Evolutionary conservation across 2,329 filamentous ascomycete species (phyloP), one percentile per base, ranked within the genome.

Genomic region (Colletotrichum sp.): DNA sequence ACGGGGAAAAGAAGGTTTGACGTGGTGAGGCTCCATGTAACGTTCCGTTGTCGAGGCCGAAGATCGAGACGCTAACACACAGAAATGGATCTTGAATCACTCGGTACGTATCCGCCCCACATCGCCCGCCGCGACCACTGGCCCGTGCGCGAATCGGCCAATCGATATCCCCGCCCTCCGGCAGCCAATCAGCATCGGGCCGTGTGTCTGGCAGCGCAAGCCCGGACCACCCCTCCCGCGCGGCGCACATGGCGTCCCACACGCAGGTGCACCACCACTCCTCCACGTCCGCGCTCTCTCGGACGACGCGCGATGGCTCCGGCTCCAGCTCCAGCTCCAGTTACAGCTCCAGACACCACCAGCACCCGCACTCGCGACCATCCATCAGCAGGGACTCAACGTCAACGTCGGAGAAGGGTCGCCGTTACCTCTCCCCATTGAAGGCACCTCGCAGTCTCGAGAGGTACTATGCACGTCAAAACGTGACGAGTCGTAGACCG

Each of bases 401-500:
- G 26, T 72, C 76, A 10, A 65, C 70, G 18, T 66, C 74, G 59
- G 71, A 77, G 67, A 77, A 77, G 52, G 63, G 65, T 39, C 75
- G 36, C 57, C 66, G 76, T 57, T 72, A 71, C 61, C 76, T 77
- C 77, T 76, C 76, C 76, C 77, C 74, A 39, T 75, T 77, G 36
- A 78, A 78, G 75, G 78, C 78, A 72, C 43, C 43, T 24, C 72
- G 69, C 76, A 59, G 74, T 68, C 75, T 74, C 16, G 77, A 77
- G 57, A 74, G 68, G 71, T 77, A 77, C 72, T 69, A 80, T 78
- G 75, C 77, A 74, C 79, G 74, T 68, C 74, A 78, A 79, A 80
- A 81, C 77, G 78, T 81, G 78, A 80, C 75, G 73, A 78, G 77
- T 78, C 76, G 77, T 77, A 81, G 76, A 75, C 79, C 80, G 72